A percentile compares a stretch with the other conserved stretches of the same genome.
Conservation (phyloP, 768 basidiomycete genomes). For the Phaeotremella skinneri region DNA sequence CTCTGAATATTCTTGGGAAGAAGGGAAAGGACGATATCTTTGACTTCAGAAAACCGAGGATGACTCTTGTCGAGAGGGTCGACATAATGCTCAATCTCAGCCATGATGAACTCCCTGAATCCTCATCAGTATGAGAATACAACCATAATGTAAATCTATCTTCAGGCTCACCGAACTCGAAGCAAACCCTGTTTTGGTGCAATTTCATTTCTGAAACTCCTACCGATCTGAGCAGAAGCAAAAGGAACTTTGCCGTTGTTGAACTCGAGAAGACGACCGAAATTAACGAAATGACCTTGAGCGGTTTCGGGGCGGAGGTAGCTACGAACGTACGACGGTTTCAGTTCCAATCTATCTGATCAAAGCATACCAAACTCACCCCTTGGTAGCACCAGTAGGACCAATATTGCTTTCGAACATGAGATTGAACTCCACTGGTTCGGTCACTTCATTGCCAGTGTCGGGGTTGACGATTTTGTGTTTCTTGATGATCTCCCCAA, state of each 20-base stretch:
- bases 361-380: conserved; percentile 56
- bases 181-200: conserved; percentile 93
- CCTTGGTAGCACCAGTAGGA: conserved; percentile 93
- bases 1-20: conserved; percentile 81
- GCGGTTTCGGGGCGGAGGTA: conserved; percentile 97
- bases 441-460: conserved; percentile 85
- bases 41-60: conserved; percentile 74
- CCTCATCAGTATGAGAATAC: neutral
- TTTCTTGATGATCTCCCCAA: conserved; percentile 79
- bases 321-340: conserved; percentile 52
- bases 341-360: neutral
- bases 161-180: conserved; percentile 66
- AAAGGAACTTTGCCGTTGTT: conserved; percentile 96
- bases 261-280: conserved; percentile 92
- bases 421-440: conserved; percentile 94
- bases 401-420: conserved; percentile 99
- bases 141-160: neutral
- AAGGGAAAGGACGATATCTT: conserved; percentile 69
- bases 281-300: conserved; percentile 98
- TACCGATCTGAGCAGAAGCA: conserved; percentile 94
- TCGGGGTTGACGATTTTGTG: conserved; percentile 83
- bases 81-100: conserved; percentile 98
- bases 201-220: conserved; percentile 96
- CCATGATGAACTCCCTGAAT: conserved; percentile 88
- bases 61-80: conserved; percentile 91